A percentile compares a stretch with the other conserved stretches of the same genome.
phyloP scores from a whole-genome alignment of 768 basidiomycete species.

The Lepiota brunneoincarnata region DNA sequence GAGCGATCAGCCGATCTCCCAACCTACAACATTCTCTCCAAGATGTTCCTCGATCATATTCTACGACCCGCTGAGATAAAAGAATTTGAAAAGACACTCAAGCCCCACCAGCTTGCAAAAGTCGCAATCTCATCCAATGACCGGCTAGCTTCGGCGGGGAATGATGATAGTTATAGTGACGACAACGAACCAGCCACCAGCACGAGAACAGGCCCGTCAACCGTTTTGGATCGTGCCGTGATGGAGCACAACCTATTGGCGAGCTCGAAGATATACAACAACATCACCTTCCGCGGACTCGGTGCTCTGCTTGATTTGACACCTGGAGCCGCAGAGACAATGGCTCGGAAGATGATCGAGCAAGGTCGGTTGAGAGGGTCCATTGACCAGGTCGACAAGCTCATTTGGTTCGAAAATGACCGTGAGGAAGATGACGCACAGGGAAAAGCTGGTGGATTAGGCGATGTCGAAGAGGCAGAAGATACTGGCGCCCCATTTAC shows the following conservation, averaged over 20 bases:
- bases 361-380: slow-evolving; percentile 90
- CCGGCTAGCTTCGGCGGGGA: slow-evolving; percentile 64
- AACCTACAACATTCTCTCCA: slow-evolving; percentile 87
- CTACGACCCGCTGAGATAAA: slow-evolving; percentile 86
- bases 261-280: slow-evolving; percentile 96
- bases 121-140: slow-evolving; percentile 84
- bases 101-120: slow-evolving; percentile 93
- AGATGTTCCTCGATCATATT: slow-evolving; percentile 99
- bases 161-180: slow-evolving; percentile 48
- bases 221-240: slow-evolving; percentile 94
- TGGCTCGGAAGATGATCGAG: slow-evolving; percentile 98
- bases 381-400: slow-evolving; percentile 93
- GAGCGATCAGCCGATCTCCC: slow-evolving; percentile 81
- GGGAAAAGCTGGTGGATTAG: slow-evolving; percentile 91
- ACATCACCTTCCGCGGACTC: slow-evolving; percentile 93
- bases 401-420: slow-evolving; percentile 90
- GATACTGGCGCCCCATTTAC: slow-evolving; percentile 89
- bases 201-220: slow-evolving; percentile 88
- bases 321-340: slow-evolving; percentile 91
- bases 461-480: slow-evolving; percentile 84
- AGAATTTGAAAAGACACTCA: slow-evolving; percentile 83
- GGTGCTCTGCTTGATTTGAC: slow-evolving; percentile 88
- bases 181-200: slow-evolving; percentile 55
- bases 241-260: slow-evolving; percentile 99
- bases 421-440: slow-evolving; percentile 90